phyloP scores from a whole-genome alignment of 805 yeast genomes.

The Saturnispora diversa region DNA sequence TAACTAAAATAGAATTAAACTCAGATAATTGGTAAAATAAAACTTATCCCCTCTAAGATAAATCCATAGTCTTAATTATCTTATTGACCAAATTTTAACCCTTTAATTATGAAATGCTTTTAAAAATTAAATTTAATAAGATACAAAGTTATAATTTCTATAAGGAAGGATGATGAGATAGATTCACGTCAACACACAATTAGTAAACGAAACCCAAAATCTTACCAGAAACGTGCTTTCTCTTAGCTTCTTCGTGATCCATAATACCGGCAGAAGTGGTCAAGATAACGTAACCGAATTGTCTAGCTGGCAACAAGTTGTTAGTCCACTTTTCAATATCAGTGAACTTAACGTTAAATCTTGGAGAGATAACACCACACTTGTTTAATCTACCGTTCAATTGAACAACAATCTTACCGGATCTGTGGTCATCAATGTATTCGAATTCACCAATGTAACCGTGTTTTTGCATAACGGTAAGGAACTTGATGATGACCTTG shows the following conservation, averaged over 20 bases:
- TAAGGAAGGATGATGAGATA: background rate
- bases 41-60: too few species aligned
- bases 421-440: constrained; percentile 98
- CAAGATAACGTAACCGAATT: constrained; percentile 95
- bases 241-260: constrained; percentile 99
- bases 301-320: constrained; percentile 98
- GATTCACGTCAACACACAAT: background rate
- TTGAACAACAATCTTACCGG: constrained; percentile 95
- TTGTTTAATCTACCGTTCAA: constrained; percentile 98
- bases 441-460: constrained; percentile 98
- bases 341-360: constrained; percentile 92
- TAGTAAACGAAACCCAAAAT: constrained; percentile 97
- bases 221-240: constrained; percentile 99
- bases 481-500: constrained; percentile 95
- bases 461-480: constrained; percentile 96
- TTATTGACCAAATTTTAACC: too few species aligned
- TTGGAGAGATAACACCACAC: constrained; percentile 98
- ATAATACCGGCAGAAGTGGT: constrained; percentile 99
- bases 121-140: too few species aligned
- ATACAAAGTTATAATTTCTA: background rate
- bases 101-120: background rate
- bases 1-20: too few species aligned
- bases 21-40: too few species aligned
- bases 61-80: too few species aligned
- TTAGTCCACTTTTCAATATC: constrained; percentile 99